Evolutionary conservation across 768 basidiomycete genomes (phyloP).

Genomic region (Lactifluus pinguis): DNA sequence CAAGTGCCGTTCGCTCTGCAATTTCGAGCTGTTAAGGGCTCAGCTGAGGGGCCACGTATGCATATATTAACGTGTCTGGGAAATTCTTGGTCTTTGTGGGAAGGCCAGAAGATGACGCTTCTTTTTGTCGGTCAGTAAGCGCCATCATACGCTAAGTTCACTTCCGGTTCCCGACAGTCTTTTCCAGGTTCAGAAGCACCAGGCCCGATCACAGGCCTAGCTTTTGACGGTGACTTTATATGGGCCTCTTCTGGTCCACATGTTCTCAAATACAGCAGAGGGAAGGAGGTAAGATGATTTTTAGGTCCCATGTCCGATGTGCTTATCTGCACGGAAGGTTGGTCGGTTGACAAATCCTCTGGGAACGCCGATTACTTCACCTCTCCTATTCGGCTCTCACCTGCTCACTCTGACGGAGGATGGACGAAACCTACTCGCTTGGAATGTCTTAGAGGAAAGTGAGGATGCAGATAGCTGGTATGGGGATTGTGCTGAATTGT

Average conservation of each 20-base stretch:
- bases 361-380: conserved; percentile 46
- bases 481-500: not conserved
- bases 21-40: conserved; percentile 74
- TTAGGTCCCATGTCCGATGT: not conserved
- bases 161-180: not conserved
- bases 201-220: conserved; percentile 63
- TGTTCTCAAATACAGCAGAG: conserved; percentile 73
- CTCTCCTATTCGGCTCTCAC: conserved; percentile 74
- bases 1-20: conserved; percentile 84
- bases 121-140: conserved; percentile 81
- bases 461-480: not conserved
- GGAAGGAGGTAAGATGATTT: conserved; percentile 61
- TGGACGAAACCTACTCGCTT: conserved; percentile 67
- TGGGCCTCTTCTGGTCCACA: conserved; percentile 67
- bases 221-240: conserved; percentile 78
- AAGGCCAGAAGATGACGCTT: conserved; percentile 85
- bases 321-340: conserved; percentile 34
- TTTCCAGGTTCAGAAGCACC: conserved; percentile 70
- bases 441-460: conserved; percentile 63
- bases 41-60: conserved; percentile 73
- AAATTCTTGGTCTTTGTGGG: conserved; percentile 91
- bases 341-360: conserved; percentile 56
- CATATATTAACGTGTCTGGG: conserved; percentile 85
- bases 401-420: conserved; percentile 73
- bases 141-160: not conserved